Conservation (phyloP, 768 basidiomycete species). For the Paxillus rubicundulus region DNA sequence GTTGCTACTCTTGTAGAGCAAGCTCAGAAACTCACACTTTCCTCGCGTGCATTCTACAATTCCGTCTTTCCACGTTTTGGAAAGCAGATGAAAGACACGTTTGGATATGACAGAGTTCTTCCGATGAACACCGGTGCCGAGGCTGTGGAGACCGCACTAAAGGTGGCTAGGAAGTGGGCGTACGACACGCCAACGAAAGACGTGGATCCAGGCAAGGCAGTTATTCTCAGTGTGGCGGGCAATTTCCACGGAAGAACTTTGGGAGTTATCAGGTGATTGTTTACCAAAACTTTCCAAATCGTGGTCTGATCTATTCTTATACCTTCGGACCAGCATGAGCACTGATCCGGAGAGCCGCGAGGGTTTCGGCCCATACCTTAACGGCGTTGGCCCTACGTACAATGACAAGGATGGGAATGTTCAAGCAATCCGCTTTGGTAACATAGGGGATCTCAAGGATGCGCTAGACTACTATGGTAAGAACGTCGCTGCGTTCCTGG, state of each 20-base stretch:
- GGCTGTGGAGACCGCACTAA: constrained; percentile 96
- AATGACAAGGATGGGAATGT: constrained; percentile 46
- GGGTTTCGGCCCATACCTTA: constrained; percentile 91
- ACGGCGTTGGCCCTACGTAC: constrained; percentile 79
- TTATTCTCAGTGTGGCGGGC: constrained; percentile 80
- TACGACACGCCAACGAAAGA: constrained; percentile 80
- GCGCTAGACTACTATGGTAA: constrained; percentile 80
- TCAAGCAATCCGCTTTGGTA: constrained; percentile 76
- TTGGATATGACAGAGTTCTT: constrained; percentile 92
- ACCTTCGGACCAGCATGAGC: constrained; percentile 63
- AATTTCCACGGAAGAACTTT: constrained; percentile 97
- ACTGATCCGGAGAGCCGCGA: constrained; percentile 87
- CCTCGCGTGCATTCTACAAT: constrained; percentile 96
- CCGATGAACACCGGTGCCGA: constrained; percentile 99
- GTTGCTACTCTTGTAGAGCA: constrained; percentile 79
- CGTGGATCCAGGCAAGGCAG: constrained; percentile 58
- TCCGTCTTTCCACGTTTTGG: constrained; percentile 89
- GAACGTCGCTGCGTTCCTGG: constrained; percentile 86
- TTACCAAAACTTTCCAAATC: background rate
- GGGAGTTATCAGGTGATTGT: constrained; percentile 72
- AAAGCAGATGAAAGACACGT: constrained; percentile 75
- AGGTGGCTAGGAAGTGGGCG: constrained; percentile 96
- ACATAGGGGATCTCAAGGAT: constrained; percentile 74
- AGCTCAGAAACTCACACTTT: constrained; percentile 86
- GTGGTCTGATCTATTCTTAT: constrained; percentile 11